Evolutionary conservation across 176 grass and related monocot genomes (phyloP).

Genomic region (Carex myosuroides): DNA sequence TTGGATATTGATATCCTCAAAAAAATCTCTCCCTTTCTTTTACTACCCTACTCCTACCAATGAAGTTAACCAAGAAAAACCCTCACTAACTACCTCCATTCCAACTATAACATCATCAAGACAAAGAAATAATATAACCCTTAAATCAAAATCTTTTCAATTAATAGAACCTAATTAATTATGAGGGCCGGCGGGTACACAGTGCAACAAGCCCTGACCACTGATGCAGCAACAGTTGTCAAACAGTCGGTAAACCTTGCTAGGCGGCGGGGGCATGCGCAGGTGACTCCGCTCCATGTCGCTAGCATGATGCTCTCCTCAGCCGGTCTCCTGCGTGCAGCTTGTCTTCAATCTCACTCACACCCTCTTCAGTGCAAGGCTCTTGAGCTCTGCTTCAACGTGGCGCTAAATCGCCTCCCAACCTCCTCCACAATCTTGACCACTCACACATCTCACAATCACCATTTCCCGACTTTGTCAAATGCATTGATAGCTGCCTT

Average conservation of each 20-base stretch:
- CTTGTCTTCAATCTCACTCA: constrained; percentile 77
- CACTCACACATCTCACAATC: constrained; percentile 19
- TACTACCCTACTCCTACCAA: neutral
- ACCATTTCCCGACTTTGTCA: constrained; percentile 55
- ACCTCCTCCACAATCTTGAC: constrained; percentile 37
- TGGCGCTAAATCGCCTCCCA: constrained; percentile 91
- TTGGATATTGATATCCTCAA: constrained; percentile 11
- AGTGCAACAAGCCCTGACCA: constrained; percentile 73
- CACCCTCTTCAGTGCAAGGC: constrained; percentile 98
- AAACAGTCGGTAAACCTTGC: constrained; percentile 67
- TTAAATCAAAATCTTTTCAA: neutral
- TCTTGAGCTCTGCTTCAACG: constrained; percentile 95
- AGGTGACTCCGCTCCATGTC: constrained; percentile 93
- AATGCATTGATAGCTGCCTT: constrained; percentile 95
- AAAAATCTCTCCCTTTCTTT: neutral
- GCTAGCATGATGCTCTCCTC: constrained; percentile 78
- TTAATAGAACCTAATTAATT: neutral
- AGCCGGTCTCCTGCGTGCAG: constrained; percentile 49
- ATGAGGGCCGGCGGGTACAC: constrained; percentile 77
- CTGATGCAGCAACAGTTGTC: constrained; percentile 62
- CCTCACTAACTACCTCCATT: neutral
- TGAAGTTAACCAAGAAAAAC: constrained; percentile 11
- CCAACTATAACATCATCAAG: neutral
- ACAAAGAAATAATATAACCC: neutral
- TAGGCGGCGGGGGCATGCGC: constrained; percentile 62